Percentiles rank a stretch among this genome's conserved stretches.
Conservation (phyloP, 1,284 basidiomycete genomes). For the Vanrija sp. region DNA sequence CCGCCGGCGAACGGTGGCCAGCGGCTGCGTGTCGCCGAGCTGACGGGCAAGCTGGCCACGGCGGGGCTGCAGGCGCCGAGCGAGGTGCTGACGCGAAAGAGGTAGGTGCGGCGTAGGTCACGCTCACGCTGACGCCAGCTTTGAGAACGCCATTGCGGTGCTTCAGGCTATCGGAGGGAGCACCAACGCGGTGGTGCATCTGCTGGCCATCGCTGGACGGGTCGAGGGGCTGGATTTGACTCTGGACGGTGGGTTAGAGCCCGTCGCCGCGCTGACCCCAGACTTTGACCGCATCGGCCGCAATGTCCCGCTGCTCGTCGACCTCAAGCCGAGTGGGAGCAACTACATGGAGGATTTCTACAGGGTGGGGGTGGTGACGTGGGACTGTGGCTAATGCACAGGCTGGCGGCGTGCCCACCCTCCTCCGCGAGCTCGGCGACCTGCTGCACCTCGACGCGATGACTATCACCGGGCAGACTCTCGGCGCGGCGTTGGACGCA, state of each 20-base stretch:
- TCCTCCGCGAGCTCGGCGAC: slow-evolving; percentile 26
- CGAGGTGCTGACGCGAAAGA: slow-evolving; percentile 47
- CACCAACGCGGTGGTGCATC: slow-evolving; percentile 52
- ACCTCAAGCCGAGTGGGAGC: slow-evolving; percentile 51
- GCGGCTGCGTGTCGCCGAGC: slow-evolving; percentile 41
- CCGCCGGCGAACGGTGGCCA: slow-evolving; percentile 40
- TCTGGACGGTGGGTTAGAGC: slow-evolving; percentile 35
- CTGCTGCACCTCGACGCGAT: slow-evolving; percentile 37
- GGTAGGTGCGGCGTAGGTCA: background rate
- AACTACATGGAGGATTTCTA: slow-evolving; percentile 53
- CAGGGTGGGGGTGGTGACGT: slow-evolving; percentile 1
- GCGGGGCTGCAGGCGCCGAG: slow-evolving; percentile 33
- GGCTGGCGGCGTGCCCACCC: slow-evolving; percentile 49
- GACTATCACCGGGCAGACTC: slow-evolving; percentile 45
- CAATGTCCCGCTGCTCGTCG: slow-evolving; percentile 48
- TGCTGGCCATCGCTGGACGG: slow-evolving; percentile 51
- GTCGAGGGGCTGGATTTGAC: slow-evolving; percentile 45
- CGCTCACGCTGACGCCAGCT: slow-evolving; percentile 9
- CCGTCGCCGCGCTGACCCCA: background rate
- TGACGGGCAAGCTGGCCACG: slow-evolving; percentile 29
- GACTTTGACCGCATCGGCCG: slow-evolving; percentile 49
- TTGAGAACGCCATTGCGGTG: slow-evolving; percentile 52
- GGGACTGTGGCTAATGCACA: background rate
- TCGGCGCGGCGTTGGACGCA: slow-evolving; percentile 38
- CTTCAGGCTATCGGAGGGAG: slow-evolving; percentile 51